These are phyloP conservation scores for Suhomyces sp. DNA, from an alignment of 805 yeast species.

Conservation along the genomic window DNA sequence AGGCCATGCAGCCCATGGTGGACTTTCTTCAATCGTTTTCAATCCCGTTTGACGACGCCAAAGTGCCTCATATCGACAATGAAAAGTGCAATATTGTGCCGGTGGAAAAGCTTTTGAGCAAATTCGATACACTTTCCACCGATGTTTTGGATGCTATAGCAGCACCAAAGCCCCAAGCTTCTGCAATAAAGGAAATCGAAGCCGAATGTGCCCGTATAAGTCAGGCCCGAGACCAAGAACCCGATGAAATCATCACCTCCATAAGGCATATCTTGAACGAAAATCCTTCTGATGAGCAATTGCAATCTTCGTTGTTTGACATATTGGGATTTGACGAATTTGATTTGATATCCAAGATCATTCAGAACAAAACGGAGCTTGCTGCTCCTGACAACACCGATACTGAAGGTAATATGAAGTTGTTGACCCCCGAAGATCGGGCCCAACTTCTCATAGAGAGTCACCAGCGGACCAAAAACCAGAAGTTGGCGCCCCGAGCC, in stretches of 20 bases:
- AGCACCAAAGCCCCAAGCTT: constrained; percentile 9
- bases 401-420: constrained; percentile 11
- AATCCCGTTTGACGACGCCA: constrained; percentile 11
- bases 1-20: constrained; percentile 73
- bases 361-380: constrained; percentile 41
- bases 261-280: constrained; percentile 32
- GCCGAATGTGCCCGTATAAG: constrained; percentile 34
- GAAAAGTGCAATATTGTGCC: constrained; percentile 27
- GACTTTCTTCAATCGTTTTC: constrained; percentile 39
- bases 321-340: constrained; percentile 82
- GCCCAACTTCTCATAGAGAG: constrained; percentile 51
- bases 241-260: constrained; percentile 26
- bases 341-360: constrained; percentile 66
- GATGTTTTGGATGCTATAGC: constrained; percentile 17
- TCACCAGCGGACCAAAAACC: constrained; percentile 47
- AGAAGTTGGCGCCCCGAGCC: constrained; percentile 44
- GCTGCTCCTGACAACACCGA: constrained; percentile 1
- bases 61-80: constrained; percentile 38
- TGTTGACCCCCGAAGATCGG: constrained; percentile 55
- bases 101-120: constrained; percentile 31
- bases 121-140: constrained; percentile 39
- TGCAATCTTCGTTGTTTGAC: constrained; percentile 75
- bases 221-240: constrained; percentile 28
- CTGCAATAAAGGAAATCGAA: constrained; percentile 20
- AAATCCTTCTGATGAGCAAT: constrained; percentile 48